Base-by-base conservation (phyloP, 768 basidiomycete species). In the Tylopilus rubrobrunneus region DNA sequence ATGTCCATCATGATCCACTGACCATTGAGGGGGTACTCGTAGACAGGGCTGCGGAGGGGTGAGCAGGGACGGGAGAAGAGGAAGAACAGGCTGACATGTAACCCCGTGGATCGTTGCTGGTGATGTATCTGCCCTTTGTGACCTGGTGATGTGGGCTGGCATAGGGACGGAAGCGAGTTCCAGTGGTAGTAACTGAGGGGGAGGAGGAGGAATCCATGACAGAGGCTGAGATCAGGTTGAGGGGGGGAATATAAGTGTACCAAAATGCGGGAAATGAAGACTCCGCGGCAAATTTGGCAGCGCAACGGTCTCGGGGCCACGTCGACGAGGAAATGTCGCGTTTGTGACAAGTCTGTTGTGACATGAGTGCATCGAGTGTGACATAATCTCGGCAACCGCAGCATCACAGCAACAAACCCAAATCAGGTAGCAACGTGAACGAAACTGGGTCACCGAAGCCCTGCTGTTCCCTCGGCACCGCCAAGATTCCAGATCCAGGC, bases 1-100 rank as follows among this genome's bases (percentile, higher is more conserved):
- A 90, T 87, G 73, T 94, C 92, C 82, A 93, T 91, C 92, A 94
- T 93, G 64, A 94, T 89, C 88, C 90, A 92, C 64, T 93, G 90
- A 21, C 86, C 87, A 57, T 91, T 90, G 52, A 94, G 76, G 2
- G 89, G 89, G 62, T 92, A 94, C 67, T 94, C 92, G 64, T 89
- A 93, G 11, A 94, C 92, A 12, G 90, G 89, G 51, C 91, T 78
- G 61, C 29, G 25, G 43, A n/a, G 25, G 14, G 45, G 48, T 58
- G 60, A 58, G 58, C 34, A 1, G 1, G n/a, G 45, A 34, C 4
- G 37, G 17, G 21, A 15, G 39, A 12, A 15, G 40, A 15, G 47
- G 21, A 25, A 4, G 7, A 49, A 45, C 19, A 39, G 44, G 72
- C 87, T 61, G 53, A 92, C 90, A 93, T 91, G 72, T 92, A 93